phyloP scores from a whole-genome alignment of 805 yeast species.

The Candida germanica region DNA sequence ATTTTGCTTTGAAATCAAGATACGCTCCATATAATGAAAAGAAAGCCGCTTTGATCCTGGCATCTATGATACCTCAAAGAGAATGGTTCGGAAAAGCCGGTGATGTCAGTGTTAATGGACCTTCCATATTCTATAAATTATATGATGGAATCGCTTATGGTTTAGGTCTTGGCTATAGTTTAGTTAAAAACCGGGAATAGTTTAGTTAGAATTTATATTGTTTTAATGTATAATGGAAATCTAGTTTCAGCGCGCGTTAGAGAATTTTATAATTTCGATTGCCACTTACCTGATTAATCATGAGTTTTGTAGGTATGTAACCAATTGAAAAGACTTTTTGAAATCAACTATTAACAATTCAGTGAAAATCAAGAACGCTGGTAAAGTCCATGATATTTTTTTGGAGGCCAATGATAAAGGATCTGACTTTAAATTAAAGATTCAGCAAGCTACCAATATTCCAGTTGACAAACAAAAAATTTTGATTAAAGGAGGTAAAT shows the following conservation, averaged over 20 bases:
- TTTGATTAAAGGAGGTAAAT: slow-evolving; percentile 83
- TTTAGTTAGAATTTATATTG: no score
- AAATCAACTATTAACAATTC: no score
- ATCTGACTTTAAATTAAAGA: slow-evolving; percentile 59
- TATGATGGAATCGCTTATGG: slow-evolving; percentile 33
- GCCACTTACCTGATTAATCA: neutral
- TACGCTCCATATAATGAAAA: slow-evolving; percentile 56
- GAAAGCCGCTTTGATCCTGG: slow-evolving; percentile 25
- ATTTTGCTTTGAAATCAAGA: slow-evolving; percentile 53
- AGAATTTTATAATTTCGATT: no score
- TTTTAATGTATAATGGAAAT: neutral
- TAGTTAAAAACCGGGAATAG: slow-evolving; percentile 6
- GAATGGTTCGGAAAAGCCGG: slow-evolving; percentile 40
- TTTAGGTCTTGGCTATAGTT: slow-evolving; percentile 18
- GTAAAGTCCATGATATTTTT: slow-evolving; percentile 37
- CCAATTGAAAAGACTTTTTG: no score
- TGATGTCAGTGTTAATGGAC: slow-evolving; percentile 33
- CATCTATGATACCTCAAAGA: slow-evolving; percentile 23
- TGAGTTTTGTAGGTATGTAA: slow-evolving; percentile 7
- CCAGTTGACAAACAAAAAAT: slow-evolving; percentile 91
- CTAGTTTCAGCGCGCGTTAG: no score
- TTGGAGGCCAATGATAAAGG: slow-evolving; percentile 57
- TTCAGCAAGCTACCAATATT: slow-evolving; percentile 71
- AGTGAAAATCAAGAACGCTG: slow-evolving; percentile 38
- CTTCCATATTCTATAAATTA: slow-evolving; percentile 26